Evolutionary conservation across 106 monocot genomes (phyloP).

Genomic region (Dendrobium chrysotoxum): DNA sequence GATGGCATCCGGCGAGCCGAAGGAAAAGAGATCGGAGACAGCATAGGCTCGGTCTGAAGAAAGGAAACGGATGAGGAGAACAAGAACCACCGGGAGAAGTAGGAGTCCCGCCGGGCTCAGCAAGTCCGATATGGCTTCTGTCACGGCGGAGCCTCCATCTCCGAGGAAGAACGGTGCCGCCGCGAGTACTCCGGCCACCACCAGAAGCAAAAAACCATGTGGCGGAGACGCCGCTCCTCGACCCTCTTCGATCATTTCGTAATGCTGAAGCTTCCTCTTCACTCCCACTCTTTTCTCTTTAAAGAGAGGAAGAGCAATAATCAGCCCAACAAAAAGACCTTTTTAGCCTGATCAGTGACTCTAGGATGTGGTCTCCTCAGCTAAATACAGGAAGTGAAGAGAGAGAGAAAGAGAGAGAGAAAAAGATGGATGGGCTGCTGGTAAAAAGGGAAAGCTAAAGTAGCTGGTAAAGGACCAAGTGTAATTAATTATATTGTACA

Average conservation of each 20-base stretch:
- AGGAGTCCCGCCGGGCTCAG: slow-evolving; percentile 72
- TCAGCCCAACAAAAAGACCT: not conserved
- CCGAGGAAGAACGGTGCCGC: slow-evolving; percentile 51
- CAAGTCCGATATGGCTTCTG: slow-evolving; percentile 41
- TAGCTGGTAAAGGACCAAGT: too few relatives aligned
- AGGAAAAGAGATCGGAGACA: slow-evolving; percentile 41
- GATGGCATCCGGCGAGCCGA: slow-evolving; percentile 63
- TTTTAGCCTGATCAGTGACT: not conserved
- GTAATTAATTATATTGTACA: too few relatives aligned
- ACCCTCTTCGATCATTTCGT: not conserved
- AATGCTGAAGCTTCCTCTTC: too few relatives aligned
- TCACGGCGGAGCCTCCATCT: slow-evolving; percentile 42
- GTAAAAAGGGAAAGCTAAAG: not conserved
- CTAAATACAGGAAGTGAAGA: too few relatives aligned
- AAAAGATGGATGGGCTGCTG: not conserved
- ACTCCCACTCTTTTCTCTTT: too few relatives aligned
- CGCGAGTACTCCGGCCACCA: slow-evolving; percentile 52
- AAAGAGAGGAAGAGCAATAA: too few relatives aligned
- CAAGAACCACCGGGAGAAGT: slow-evolving; percentile 55
- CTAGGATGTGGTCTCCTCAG: not conserved
- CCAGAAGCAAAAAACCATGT: slow-evolving; percentile 53
- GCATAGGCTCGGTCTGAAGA: slow-evolving; percentile 62
- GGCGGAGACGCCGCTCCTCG: slow-evolving; percentile 26
- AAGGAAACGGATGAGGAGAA: slow-evolving; percentile 71
- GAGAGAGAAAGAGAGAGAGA: not conserved